Base-by-base conservation (phyloP, 257 asterid species). In the Jaltomata sinuosa region DNA sequence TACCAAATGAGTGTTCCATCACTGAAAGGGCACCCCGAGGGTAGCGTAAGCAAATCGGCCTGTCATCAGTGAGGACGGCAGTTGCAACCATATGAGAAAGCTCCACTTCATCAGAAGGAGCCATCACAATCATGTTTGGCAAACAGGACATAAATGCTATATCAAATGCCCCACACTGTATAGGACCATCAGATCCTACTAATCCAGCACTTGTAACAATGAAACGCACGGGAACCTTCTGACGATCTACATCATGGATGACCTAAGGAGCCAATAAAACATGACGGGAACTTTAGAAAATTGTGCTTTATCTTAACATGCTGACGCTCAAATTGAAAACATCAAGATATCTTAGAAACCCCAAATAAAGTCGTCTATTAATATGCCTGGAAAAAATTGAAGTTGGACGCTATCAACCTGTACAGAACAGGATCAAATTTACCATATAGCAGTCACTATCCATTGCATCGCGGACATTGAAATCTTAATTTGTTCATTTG, bases 121-220 rank as follows among this genome's bases (percentile, higher is more conserved):
- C 98, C 98, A 95, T 95, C 86, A 94, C 98, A 81, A 95, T 88
- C 98, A 94, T 95, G 93, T 95, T 95, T 15, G 98, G 98, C 88
- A 95, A 90, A 88, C 97, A 95, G 18, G 98, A 89, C 98, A 95
- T 95, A 81, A 90, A 94, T 31, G 98, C 89, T 81, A 95, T 89
- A 84, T 95, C 98, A 83, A 95, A 95, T 25, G 98, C 89, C 77
- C 98, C 98, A 55, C 95, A 89, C 25, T 95, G 96, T 4, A 89
- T 81, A 22, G 98, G 94, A 45, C 98, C 98, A 49, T 91, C 94
- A 14, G 97, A 92, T 36, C 98, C 98, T 62, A 90, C 97, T 82
- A 94, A 79, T 57, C 98, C 98, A 2, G 97, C 98, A 83, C 96
- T 89, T 45, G 97, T 86, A 71, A 95, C 91, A 42, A 86, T 93